Conservation (phyloP, 352 stramenopile genomes). For the Globisporangium cylindrosporum region DNA sequence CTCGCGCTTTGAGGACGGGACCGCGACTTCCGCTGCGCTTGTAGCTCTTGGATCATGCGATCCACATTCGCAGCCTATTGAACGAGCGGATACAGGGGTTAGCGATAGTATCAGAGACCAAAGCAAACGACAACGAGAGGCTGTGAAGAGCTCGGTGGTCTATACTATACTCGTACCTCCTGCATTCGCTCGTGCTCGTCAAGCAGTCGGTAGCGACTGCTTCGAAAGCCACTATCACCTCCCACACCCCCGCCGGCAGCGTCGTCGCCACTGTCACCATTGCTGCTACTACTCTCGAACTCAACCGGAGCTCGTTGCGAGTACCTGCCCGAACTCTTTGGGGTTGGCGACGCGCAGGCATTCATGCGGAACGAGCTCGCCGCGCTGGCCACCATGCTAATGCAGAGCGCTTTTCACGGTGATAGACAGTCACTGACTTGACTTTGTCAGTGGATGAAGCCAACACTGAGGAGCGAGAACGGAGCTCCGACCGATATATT, state of each 20-base stretch:
- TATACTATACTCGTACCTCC: constrained; percentile 23
- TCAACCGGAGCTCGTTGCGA: background rate
- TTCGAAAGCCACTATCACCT: background rate
- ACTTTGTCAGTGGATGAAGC: background rate
- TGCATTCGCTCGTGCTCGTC: constrained; percentile 32
- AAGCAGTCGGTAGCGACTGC: constrained; percentile 41
- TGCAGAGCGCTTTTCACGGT: no score
- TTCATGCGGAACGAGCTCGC: constrained; percentile 12
- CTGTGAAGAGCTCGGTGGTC: no score
- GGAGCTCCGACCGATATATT: background rate
- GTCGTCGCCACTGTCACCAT: background rate
- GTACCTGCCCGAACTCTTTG: constrained; percentile 3
- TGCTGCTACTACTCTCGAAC: background rate
- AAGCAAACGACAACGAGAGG: background rate
- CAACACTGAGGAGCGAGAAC: background rate
- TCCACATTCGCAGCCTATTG: constrained; percentile 34
- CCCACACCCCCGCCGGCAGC: background rate
- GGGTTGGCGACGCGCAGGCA: background rate
- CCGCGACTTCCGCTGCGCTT: constrained; percentile 21
- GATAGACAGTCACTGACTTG: background rate
- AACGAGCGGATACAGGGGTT: background rate
- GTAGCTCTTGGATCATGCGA: constrained; percentile 43
- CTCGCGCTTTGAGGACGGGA: background rate
- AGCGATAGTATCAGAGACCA: background rate
- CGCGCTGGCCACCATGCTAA: constrained; percentile 10